Evolutionary conservation across 2,329 filamentous ascomycete genomes (phyloP).

Genomic region (Cytospora piceicola): DNA sequence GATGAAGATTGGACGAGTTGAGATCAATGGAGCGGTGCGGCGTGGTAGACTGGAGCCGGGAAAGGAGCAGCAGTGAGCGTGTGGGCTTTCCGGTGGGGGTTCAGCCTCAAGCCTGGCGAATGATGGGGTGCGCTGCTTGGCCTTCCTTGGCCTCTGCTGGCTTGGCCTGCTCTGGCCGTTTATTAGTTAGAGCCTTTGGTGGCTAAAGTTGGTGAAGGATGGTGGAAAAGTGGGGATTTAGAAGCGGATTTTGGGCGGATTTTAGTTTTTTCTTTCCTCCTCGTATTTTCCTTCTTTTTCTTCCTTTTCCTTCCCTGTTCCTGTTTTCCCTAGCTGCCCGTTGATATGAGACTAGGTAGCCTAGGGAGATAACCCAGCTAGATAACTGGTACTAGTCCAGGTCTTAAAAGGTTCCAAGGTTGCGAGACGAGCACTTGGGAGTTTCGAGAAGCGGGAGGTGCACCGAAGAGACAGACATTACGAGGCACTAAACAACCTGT

Average conservation of each 20-base stretch:
- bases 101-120: constrained; percentile 14
- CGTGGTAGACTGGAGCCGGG: background rate
- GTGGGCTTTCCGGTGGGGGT: constrained; percentile 4
- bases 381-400: background rate
- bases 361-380: too few relatives aligned
- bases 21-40: constrained; percentile 15
- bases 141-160: constrained; percentile 10
- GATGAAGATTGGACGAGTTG: constrained; percentile 22
- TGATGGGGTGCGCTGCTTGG: background rate
- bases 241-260: background rate
- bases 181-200: background rate
- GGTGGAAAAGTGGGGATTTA: background rate
- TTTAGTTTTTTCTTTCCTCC: background rate
- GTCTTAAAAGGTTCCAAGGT: background rate
- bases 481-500: too few relatives aligned
- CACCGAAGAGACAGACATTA: too few relatives aligned
- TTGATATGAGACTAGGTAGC: background rate
- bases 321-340: background rate
- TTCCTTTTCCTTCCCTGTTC: background rate
- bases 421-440: background rate
- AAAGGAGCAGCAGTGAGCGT: background rate
- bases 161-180: background rate
- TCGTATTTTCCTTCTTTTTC: background rate
- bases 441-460: too few relatives aligned
- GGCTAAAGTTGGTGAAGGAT: background rate